These are phyloP conservation scores for Geotrichum carabidarum DNA, from an alignment of 1,139 yeast species.

Conservation along the genomic window DNA sequence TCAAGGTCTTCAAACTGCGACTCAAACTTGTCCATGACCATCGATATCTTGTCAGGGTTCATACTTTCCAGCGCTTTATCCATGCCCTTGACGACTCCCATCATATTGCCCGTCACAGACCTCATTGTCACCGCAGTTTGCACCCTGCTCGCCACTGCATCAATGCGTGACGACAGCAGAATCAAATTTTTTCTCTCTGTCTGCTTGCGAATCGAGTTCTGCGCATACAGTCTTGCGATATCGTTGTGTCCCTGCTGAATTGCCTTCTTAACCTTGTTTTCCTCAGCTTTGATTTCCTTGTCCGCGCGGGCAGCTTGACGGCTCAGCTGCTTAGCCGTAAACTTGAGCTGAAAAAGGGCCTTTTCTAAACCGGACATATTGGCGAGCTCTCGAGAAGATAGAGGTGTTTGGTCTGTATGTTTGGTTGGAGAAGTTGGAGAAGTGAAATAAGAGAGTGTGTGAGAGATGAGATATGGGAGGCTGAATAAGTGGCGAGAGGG, in stretches of 20 bases:
- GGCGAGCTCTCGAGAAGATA: too few species aligned
- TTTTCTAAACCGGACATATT: slow-evolving; percentile 20
- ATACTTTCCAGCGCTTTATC: slow-evolving; percentile 91
- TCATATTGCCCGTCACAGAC: slow-evolving; percentile 89
- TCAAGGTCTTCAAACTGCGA: slow-evolving; percentile 93
- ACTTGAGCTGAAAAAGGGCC: slow-evolving; percentile 39
- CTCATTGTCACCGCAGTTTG: slow-evolving; percentile 98
- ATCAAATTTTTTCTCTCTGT: slow-evolving; percentile 80
- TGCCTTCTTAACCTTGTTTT: slow-evolving; percentile 82
- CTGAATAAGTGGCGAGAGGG: slow-evolving; percentile 1
- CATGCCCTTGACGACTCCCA: slow-evolving; percentile 90
- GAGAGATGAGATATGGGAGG: neutral
- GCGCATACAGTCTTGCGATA: slow-evolving; percentile 91
- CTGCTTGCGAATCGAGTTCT: slow-evolving; percentile 87
- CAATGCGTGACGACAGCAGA: slow-evolving; percentile 81
- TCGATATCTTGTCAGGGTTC: slow-evolving; percentile 82
- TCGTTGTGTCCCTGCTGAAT: slow-evolving; percentile 82
- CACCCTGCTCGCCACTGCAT: slow-evolving; percentile 91
- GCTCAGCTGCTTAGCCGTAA: slow-evolving; percentile 88
- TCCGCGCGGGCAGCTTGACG: slow-evolving; percentile 88
- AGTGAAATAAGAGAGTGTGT: neutral
- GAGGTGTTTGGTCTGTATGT: neutral
- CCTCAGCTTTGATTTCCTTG: slow-evolving; percentile 83
- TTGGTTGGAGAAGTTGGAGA: neutral
- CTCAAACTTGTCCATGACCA: slow-evolving; percentile 97